Evolutionary conservation across 2,329 filamentous ascomycete genomes (phyloP), one percentile per base, ranked within the genome.

Genomic region (Anthostomella pinea): DNA sequence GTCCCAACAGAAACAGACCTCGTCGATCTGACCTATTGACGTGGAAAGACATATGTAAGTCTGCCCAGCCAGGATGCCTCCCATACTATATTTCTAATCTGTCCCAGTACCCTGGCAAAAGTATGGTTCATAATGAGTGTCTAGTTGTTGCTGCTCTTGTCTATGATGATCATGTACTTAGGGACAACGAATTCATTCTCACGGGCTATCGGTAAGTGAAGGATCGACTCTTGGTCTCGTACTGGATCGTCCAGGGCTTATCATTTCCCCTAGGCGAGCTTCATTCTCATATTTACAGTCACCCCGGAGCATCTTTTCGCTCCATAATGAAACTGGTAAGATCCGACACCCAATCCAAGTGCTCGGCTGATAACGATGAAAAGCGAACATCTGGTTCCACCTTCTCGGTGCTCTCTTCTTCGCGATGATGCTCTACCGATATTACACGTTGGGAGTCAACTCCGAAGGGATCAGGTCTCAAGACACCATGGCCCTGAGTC

Each of bases 321-420:
- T 52, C 8, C 46, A 52, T 15, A 49, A 52, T 27, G 49, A 48
- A 29, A 50, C 46, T 10, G 41, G 49, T 39, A 39, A 17, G 43
- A n/a, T n/a, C n/a, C 28, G 9, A 1, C 19, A 5, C n/a, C 15
- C n/a, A n/a, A n/a, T n/a, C n/a, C n/a, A n/a, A n/a, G n/a, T n/a
- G n/a, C n/a, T n/a, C n/a, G n/a, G n/a, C n/a, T n/a, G n/a, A n/a
- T n/a, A 14, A 19, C 6, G 11, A 15, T 22, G 27, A 15, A 25
- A 21, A 57, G 53, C 46, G 20, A 58, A 59, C 22, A 59, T 59
- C 8, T 59, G 56, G 56, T 52, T 54, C 3, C 53, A 58, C 43
- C 38, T 56, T 3, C 46, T 58, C 1, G 53, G 53, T 11, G 45
- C 49, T 3, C 16, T 48, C 5, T 42, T 49, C 15, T 58, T 58